Conservation (phyloP, 371 early-diverging fungal species). For the Sporodiniella umbellata region DNA sequence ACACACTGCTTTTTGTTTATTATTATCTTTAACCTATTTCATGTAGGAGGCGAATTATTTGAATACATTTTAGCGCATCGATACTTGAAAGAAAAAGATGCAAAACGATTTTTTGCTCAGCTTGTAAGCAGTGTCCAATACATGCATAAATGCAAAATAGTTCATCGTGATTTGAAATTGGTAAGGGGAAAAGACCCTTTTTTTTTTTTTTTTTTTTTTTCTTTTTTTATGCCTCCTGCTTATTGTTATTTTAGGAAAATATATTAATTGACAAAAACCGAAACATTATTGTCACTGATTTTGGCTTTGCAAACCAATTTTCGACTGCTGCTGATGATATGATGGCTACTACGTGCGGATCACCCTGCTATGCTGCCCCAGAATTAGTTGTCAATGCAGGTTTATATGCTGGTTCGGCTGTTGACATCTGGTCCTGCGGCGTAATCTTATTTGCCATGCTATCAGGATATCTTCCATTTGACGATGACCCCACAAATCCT, state of each 20-base stretch:
- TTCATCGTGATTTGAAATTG: constrained; percentile 74
- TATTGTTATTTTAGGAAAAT: constrained; percentile 69
- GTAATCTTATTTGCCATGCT: constrained; percentile 85
- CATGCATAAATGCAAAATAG: constrained; percentile 55
- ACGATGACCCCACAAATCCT: constrained; percentile 78
- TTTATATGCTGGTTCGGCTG: constrained; percentile 94
- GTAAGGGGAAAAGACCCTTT: constrained; percentile 27
- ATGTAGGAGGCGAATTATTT: constrained; percentile 60
- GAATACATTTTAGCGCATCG: constrained; percentile 64
- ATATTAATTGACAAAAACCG: constrained; percentile 79
- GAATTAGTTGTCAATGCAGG: constrained; percentile 93
- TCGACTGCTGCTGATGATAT: constrained; percentile 60
- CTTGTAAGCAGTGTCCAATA: constrained; percentile 67
- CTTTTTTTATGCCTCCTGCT: constrained; percentile 56
- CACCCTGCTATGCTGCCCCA: constrained; percentile 98
- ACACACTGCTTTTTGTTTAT: not conserved
- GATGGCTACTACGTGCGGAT: constrained; percentile 91
- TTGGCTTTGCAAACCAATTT: constrained; percentile 97
- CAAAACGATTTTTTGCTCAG: constrained; percentile 67
- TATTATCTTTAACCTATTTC: not conserved
- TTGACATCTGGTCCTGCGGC: constrained; percentile 95
- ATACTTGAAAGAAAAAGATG: constrained; percentile 59
- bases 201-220: constrained; percentile 1
- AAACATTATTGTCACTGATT: constrained; percentile 96
- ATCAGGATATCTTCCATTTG: constrained; percentile 80